Base-by-base conservation (phyloP, 768 basidiomycete species). In the Tricholoma flavovirens region DNA sequence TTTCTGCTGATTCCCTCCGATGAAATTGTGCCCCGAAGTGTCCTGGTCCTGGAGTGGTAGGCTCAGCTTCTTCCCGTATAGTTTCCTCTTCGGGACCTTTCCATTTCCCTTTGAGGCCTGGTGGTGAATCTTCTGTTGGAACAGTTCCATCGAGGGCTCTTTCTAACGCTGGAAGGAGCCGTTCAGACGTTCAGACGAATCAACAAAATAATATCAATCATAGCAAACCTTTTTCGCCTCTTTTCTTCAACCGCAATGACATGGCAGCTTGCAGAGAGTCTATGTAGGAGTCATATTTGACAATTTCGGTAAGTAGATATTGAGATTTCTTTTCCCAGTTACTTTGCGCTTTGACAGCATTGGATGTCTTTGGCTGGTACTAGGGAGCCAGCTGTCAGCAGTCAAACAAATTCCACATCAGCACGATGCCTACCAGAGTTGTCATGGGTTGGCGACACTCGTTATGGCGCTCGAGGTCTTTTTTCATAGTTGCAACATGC, bases 321-420 rank as follows among this genome's bases (percentile, higher is more conserved):
- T 91, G 86, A 2, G 90, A 93, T 67, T 89, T 95, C 67, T 84
- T 88, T 73, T 91, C 90, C 93, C 94, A 98, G 67, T 99, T 99
- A 58, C 81, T 80, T 62, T 83, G 78, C 0, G 97, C 87, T 71
- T 87, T 98, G 61, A 76, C 64, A 0, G 81, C 79, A 66, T 89
- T 93, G 21, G 83, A 67, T 21, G 90, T 85, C 11, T 88, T 84
- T 1, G 88, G 80, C 56, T 86, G 77, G 67, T 93, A 99, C 93
- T 97, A 62, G n/a, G 57, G 55, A 32, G 24, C 11, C 54, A 24
- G 49, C 43, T 51, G 55, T 53, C 62, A 57, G 63, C 21, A 65
- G 60, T 51, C 50, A 45, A 35, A 35, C 50, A 30, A 22, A 30
- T 59, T 21, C 48, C 42, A 12, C 35, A 52, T 26, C 29, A 38